A percentile compares a stretch with the other conserved stretches of the same genome.
Evolutionary conservation across 257 asterid species (phyloP).

Genomic region (Solanum boliviense): DNA sequence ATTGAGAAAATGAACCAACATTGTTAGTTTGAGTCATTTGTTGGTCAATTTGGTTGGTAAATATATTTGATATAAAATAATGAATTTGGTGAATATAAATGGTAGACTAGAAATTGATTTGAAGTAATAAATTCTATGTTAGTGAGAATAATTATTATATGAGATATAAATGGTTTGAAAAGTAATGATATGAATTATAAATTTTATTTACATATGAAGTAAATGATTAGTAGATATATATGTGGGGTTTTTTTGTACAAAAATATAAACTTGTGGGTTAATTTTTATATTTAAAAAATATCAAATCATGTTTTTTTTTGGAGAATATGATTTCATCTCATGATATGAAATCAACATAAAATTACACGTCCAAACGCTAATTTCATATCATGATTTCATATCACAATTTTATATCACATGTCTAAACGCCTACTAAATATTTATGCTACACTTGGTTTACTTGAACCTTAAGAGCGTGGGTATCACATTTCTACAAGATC

Average conservation of each 20-base stretch:
- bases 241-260: neutral
- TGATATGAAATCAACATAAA: no score
- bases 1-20: neutral
- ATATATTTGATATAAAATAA: no score
- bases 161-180: neutral
- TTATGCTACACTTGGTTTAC: neutral
- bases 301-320: no score
- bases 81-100: neutral
- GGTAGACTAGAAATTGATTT: neutral
- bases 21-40: neutral
- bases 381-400: neutral
- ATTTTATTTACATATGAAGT: no score
- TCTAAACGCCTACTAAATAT: neutral
- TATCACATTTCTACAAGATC: neutral
- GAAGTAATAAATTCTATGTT: neutral
- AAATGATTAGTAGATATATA: no score
- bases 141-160: neutral
- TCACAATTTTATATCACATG: no score
- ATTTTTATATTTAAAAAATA: no score
- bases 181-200: no score
- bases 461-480: neutral
- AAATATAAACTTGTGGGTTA: neutral
- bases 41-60: no score
- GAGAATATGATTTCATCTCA: neutral
- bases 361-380: no score